phyloP scores from a whole-genome alignment of 202 grass and related monocot species.

The Digitaria exilis region DNA sequence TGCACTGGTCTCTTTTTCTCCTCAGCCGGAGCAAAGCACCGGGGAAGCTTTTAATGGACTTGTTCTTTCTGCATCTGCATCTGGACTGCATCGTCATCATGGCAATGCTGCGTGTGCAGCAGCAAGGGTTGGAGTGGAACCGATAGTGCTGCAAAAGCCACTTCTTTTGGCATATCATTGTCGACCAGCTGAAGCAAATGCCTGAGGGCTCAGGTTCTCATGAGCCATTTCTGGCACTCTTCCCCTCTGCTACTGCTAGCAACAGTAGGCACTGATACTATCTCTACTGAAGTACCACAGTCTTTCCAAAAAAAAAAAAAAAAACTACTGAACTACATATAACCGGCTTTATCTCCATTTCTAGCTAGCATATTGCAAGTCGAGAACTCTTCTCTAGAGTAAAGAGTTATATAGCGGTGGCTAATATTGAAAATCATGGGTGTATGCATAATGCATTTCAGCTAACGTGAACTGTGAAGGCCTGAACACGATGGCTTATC shows the following conservation, averaged over 20 bases:
- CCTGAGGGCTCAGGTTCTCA: slow-evolving; percentile 34
- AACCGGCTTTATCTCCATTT: neutral
- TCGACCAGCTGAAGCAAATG: slow-evolving; percentile 43
- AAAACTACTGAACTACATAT: neutral
- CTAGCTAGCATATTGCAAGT: neutral
- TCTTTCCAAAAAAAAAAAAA: too few species aligned
- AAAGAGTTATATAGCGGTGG: neutral
- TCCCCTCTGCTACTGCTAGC: neutral
- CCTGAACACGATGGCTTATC: slow-evolving; percentile 1
- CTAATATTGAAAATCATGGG: neutral
- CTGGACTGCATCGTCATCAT: slow-evolving; percentile 37
- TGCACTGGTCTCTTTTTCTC: slow-evolving; percentile 14
- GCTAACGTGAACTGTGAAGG: neutral
- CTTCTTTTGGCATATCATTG: slow-evolving; percentile 55
- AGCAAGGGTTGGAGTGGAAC: slow-evolving; percentile 40
- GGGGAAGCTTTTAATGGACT: slow-evolving; percentile 52
- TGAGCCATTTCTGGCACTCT: slow-evolving; percentile 43
- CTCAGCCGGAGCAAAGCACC: slow-evolving; percentile 37
- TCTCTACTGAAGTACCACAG: too few species aligned
- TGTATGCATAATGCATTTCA: neutral
- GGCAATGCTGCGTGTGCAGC: slow-evolving; percentile 32
- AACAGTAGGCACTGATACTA: neutral
- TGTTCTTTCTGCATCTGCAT: slow-evolving; percentile 30
- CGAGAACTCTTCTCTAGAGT: neutral
- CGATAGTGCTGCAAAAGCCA: slow-evolving; percentile 48